Percentiles rank a stretch among this genome's conserved stretches.
Conservation (phyloP, 805 yeast genomes). For the Tetrapisispora taiwanensis region DNA sequence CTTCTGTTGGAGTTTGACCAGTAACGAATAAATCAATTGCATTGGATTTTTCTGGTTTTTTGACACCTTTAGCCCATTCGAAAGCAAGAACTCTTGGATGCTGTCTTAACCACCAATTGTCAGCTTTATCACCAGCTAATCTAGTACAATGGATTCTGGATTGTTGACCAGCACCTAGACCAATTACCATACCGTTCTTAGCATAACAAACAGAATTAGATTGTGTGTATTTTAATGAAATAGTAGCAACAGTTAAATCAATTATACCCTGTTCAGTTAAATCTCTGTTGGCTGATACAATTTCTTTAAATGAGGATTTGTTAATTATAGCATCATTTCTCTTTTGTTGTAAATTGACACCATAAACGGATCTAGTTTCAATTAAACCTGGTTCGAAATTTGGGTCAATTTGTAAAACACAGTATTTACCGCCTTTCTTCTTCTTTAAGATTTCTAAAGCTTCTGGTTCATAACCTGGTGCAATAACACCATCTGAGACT, state of each 20-base stretch:
- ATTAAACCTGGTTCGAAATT: conserved; percentile 69
- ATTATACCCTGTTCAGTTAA: conserved; percentile 86
- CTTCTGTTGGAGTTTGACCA: conserved; percentile 79
- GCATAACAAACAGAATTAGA: conserved; percentile 98
- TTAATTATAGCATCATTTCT: conserved; percentile 95
- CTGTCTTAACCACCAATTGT: conserved; percentile 99
- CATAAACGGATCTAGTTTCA: conserved; percentile 94
- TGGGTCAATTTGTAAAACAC: conserved; percentile 93
- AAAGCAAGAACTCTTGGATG: conserved; percentile 88
- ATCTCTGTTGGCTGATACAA: conserved; percentile 76
- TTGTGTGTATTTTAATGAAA: conserved; percentile 95
- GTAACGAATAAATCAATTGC: conserved; percentile 93
- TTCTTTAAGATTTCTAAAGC: conserved; percentile 80
- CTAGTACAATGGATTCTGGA: conserved; percentile 98
- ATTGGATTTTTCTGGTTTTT: conserved; percentile 97
- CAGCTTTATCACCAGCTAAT: conserved; percentile 98
- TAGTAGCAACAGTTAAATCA: conserved; percentile 94
- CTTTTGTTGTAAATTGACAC: conserved; percentile 90
- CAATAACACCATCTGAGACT: conserved; percentile 97
- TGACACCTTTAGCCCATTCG: conserved; percentile 96
- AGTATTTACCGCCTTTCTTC: conserved; percentile 96
- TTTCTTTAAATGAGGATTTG: conserved; percentile 80
- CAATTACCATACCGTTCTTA: conserved; percentile 98
- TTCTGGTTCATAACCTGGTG: conserved; percentile 91
- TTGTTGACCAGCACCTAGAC: conserved; percentile 99